Base-by-base conservation (phyloP, 1,139 yeast genomes). In the Taphrina betulina region DNA sequence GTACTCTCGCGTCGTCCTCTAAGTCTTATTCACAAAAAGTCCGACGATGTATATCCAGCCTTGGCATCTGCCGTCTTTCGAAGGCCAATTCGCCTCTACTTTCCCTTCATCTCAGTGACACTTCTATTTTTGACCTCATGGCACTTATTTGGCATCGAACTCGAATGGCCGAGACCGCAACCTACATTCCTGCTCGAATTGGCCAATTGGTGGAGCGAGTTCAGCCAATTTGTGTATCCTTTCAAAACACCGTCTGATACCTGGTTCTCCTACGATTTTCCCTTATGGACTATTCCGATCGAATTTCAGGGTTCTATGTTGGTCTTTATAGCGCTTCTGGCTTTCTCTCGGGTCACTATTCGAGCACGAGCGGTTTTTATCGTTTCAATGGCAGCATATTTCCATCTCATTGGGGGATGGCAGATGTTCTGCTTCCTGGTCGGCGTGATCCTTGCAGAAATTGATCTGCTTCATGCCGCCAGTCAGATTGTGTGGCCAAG, bases 261-360 rank as follows among this genome's bases (percentile, higher is more conserved):
- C 10, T 28, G 37, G 37, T 50, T 50, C 40, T 24, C 54, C 22
- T 50, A 50, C 29, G 46, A 33, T 22, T 38, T 38, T 26, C 44
- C 44, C 4, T 22, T 50, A 2, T 50, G 54, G 54, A 50, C 54
- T 23, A 50, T 50, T 17, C 54, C 54, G n/a, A 34, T 40, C 31
- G 54, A 50, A 42, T 50, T 31, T 40, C 48, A 43, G 19, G 48
- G 48, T 10, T 31, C 38, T 5, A 8, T 43, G 19, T 23, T 43
- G 10, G 28, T 43, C 38, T 43, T 16, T 14, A 3, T 20, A 17
- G 12, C 31, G 4, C 48, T 43, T 19, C 38, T 43, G 17, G 12
- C 38, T 2, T 33, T 43, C 19, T 29, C 48, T 10, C 48, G 48
- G 29, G 19, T 20, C 5, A 29, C 48, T 19, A 17, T 29, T 19